phyloP scores from a whole-genome alignment of 2,329 filamentous ascomycete species.

The Penicillium sp. region DNA sequence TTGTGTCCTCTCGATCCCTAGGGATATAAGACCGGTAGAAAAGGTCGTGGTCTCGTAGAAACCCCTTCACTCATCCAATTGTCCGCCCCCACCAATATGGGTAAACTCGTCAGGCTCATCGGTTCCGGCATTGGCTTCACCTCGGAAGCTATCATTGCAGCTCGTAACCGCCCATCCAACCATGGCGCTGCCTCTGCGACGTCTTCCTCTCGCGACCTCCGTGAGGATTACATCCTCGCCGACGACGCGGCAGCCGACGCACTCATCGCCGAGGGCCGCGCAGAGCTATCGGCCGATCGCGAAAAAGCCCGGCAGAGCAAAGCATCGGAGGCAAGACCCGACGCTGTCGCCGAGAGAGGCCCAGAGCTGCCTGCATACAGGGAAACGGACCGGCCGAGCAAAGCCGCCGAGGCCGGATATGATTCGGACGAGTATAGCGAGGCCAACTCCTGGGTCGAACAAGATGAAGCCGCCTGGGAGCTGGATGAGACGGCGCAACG shows the following conservation, averaged over 20 bases:
- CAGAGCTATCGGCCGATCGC: background rate
- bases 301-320: background rate
- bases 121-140: background rate
- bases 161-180: background rate
- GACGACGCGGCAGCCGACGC: background rate
- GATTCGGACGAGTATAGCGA: conserved; percentile 4
- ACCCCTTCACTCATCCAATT: no score
- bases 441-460: background rate
- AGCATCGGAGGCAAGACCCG: background rate
- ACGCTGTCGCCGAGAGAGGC: no score
- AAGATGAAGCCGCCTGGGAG: conserved; percentile 13
- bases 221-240: background rate
- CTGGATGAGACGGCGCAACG: conserved; percentile 12
- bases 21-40: no score
- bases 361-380: background rate
- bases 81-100: background rate
- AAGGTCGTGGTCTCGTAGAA: no score
- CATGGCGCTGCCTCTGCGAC: background rate
- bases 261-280: background rate
- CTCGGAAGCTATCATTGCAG: background rate
- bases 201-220: background rate
- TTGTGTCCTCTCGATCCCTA: no score
- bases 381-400: background rate
- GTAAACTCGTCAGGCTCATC: background rate
- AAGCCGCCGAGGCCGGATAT: conserved; percentile 1